Evolutionary conservation across 768 basidiomycete genomes (phyloP), one percentile per base, ranked within the genome.

Genomic region (Coprinopsis strossmayeri): DNA sequence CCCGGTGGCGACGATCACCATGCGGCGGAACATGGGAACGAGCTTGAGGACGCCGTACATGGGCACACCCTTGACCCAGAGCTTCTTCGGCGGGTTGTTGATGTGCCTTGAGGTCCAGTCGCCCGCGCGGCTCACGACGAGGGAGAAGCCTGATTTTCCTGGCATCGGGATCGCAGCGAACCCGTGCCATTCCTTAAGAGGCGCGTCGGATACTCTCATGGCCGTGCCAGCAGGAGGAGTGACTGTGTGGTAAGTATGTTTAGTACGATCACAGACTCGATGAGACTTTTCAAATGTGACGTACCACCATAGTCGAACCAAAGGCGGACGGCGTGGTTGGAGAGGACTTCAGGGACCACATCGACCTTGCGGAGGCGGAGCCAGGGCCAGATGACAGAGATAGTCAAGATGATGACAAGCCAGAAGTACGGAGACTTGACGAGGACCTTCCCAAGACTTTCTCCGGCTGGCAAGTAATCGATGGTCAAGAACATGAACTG

Each of bases 1-100:
- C 2, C 77, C 78, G 1, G 77, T 80, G 11, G 77, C 77, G 26
- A 79, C 77, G 39, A 79, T 63, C 24, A 79, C 70, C 20, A 78
- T 64, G 28, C 69, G 66, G 25, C 71, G 68, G 71, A 80, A 78
- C 32, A 78, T 64, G 2, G 68, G 63, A 10, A 72, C 70, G 40
- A 75, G 74, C 37, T 71, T 68, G 26, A 80, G 60, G 43, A 80
- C 68, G 25, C 75, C 77, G 55, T 70, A 71, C 32, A 70, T 68
- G 3, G 77, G 75, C 34, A 72, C 66, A 7, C 78, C 77, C 30
- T 78, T 77, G 24, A 76, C 65, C 77, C 77, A 81, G 21, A 81
- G 60, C 54, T 77, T 62, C 23, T 53, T 71, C 1, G 77, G 76
- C 3, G 79, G 78, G 45, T 75, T 68, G 11, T 46, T 57, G 53